phyloP scores from a whole-genome alignment of 768 basidiomycete species.

The Favolaschia claudopus region DNA sequence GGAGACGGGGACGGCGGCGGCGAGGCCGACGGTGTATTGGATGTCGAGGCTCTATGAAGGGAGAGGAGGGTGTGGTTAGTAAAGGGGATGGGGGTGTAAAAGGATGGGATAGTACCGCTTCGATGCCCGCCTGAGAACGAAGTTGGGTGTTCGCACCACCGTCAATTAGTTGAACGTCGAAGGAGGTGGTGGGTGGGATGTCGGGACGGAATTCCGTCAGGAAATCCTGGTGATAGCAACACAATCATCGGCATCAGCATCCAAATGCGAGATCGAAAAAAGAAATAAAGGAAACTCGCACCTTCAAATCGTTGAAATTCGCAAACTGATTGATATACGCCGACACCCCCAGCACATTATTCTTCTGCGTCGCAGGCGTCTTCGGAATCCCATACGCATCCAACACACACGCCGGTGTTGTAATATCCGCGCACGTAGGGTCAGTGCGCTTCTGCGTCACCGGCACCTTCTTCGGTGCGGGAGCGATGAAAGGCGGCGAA shows the following conservation, averaged over 20 bases:
- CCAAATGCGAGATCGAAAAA: not conserved
- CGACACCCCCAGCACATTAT: conserved; percentile 39
- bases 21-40: conserved; percentile 45
- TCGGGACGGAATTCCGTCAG: conserved; percentile 22
- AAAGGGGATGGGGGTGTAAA: too few species aligned
- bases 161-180: conserved; percentile 21
- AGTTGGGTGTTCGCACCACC: conserved; percentile 22
- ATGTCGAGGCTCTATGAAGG: conserved; percentile 45
- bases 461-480: not conserved
- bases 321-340: conserved; percentile 34
- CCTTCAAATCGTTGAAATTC: conserved; percentile 24
- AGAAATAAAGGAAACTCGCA: conserved; percentile 1
- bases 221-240: conserved; percentile 1
- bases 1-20: conserved; percentile 32
- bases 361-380: conserved; percentile 30
- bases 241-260: too few species aligned
- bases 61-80: too few species aligned
- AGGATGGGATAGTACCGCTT: too few species aligned
- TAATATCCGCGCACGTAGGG: conserved; percentile 13
- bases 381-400: conserved; percentile 43
- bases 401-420: conserved; percentile 27
- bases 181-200: conserved; percentile 18
- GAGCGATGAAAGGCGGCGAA: not conserved
- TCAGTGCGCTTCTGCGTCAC: conserved; percentile 8
- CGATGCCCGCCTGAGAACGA: conserved; percentile 13